A percentile compares a stretch with the other conserved stretches of the same genome.
These are phyloP conservation scores for Firmiana major DNA, from an alignment of 345 rosid genomes.

Conservation along the genomic window DNA sequence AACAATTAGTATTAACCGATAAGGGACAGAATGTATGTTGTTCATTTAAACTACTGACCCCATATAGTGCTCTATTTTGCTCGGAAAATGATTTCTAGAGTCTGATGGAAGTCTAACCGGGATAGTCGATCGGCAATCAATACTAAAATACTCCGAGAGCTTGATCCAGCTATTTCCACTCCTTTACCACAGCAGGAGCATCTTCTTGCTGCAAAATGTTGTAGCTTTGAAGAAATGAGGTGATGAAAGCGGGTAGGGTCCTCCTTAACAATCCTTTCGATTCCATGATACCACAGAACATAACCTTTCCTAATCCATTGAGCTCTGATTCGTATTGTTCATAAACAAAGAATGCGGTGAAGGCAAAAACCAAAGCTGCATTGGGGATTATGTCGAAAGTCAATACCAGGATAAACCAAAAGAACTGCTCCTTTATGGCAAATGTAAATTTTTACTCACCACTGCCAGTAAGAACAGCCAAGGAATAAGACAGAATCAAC, in stretches of 20 bases:
- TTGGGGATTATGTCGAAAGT: conserved; percentile 16
- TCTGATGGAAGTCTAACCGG: not conserved
- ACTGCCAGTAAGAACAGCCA: conserved; percentile 36
- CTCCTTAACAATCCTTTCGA: conserved; percentile 28
- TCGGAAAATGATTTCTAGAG: not conserved
- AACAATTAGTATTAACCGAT: not conserved
- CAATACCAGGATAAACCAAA: conserved; percentile 10
- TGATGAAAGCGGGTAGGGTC: conserved; percentile 28
- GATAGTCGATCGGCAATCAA: not conserved
- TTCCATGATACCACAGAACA: conserved; percentile 21
- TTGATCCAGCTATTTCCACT: not conserved
- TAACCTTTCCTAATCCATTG: conserved; percentile 37
- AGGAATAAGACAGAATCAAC: conserved; percentile 34
- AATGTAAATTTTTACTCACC: conserved; percentile 39
- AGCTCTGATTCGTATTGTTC: conserved; percentile 80
- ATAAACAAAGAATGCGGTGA: conserved; percentile 72
- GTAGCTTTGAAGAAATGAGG: conserved; percentile 18
- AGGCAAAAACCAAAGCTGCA: conserved; percentile 64
- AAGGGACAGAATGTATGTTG: not conserved
- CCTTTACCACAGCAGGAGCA: not conserved
- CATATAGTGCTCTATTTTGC: not conserved
- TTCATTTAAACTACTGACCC: not conserved
- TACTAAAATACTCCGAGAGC: not conserved
- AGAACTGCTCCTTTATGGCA: not conserved
- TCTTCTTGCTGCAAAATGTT: conserved; percentile 11